Evolutionary conservation across 768 basidiomycete genomes (phyloP), one percentile per base, ranked within the genome.

Genomic region (Collybia sp.): DNA sequence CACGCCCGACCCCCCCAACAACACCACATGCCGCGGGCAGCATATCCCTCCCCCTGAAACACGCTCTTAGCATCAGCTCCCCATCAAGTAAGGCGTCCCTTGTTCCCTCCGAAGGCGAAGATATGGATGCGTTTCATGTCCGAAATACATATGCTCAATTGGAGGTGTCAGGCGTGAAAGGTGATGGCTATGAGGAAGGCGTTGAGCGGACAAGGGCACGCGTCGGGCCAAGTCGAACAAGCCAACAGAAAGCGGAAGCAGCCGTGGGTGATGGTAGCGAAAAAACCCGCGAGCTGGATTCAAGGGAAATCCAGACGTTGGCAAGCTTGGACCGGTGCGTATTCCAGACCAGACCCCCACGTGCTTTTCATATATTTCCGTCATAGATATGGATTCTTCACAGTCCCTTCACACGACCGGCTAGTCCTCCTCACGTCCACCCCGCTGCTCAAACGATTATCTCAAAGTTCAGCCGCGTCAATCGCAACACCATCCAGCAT

Each of bases 151-250:
- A 97, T 60, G 95, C 93, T 0, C 79, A 88, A 51, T 75, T 98
- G n/a, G 92, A 97, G 41, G 68, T 77, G 9, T 77, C 77, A 36
- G 95, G 95, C n/a, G 94, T 97, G 32, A 87, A 82, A 58, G 93
- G 94, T 2, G 95, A 98, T 59, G 95, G 95, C 0, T 91, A 83
- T 64, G 88, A 92, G 55, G 93, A 95, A 53, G 95, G 95, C 32
- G 76, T 95, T 6, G 95, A 98, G 66, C 82, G 92, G 32, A 98
- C 94, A 19, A 77, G 95, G 49, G 88, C 90, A 17, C 72, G 86
- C 55, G 61, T 82, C 51, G 74, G 76, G 43, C 58, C 58, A 15
- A 81, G 71, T 54, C 69, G 76, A 55, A 70, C 71, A 11, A 85
- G 78, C 52, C 85, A 87, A 53, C 53, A 80, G 30, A 70, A 75